phyloP scores from a whole-genome alignment of 176 grass and related monocot genomes.

The Neostapfia colusana region DNA sequence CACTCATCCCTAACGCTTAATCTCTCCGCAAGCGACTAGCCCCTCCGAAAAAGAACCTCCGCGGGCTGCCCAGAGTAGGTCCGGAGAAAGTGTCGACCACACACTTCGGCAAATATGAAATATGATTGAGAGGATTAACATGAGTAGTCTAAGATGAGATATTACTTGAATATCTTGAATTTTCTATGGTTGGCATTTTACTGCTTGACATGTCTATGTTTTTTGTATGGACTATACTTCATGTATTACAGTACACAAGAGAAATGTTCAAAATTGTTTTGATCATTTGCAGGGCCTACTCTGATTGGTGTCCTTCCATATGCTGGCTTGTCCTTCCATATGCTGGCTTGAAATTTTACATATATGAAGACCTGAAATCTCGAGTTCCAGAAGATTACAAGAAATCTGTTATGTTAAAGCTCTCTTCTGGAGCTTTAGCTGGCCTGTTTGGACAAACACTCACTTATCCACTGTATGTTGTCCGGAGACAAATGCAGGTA shows the following conservation, averaged over 20 bases:
- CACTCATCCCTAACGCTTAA: too few relatives aligned
- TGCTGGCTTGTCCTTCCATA: constrained; percentile 96
- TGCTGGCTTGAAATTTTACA: constrained; percentile 95
- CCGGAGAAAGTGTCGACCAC: too few relatives aligned
- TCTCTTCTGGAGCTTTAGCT: constrained; percentile 92
- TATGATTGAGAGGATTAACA: background rate
- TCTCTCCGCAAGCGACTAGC: too few relatives aligned
- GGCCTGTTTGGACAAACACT: constrained; percentile 97
- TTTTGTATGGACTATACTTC: background rate
- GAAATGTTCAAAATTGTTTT: background rate
- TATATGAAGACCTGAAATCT: constrained; percentile 89
- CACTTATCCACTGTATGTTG: constrained; percentile 94
- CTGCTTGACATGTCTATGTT: background rate
- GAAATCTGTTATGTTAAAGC: constrained; percentile 74
- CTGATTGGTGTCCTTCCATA: constrained; percentile 97
- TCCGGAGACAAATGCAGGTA: constrained; percentile 99
- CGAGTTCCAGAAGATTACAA: constrained; percentile 86
- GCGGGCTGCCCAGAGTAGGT: too few relatives aligned
- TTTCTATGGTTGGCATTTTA: background rate
- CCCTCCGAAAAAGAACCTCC: too few relatives aligned
- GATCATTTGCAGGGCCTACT: constrained; percentile 58
- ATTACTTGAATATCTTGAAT: constrained; percentile 2
- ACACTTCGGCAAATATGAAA: too few relatives aligned
- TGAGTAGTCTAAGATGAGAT: constrained; percentile 9
- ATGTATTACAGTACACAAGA: background rate